Percentiles rank a stretch among this genome's conserved stretches.
Evolutionary conservation across 148 eudicot genomes (phyloP).

Genomic region (Dysphania ambrosioides): DNA sequence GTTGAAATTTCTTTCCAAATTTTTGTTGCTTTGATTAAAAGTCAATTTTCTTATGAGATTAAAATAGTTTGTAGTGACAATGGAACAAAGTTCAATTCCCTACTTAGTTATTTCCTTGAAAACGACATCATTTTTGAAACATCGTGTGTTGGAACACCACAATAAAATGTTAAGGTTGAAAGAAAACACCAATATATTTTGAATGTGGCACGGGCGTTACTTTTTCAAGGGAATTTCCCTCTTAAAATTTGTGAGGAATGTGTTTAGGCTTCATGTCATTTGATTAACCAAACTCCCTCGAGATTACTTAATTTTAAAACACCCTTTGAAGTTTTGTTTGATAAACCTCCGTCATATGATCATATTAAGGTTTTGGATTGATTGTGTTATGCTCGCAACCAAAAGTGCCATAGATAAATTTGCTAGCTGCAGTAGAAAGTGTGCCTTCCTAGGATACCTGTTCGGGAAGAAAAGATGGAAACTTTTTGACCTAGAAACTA

Average conservation of each 20-base stretch:
- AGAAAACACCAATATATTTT: no score
- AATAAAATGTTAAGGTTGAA: no score
- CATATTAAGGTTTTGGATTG: neutral
- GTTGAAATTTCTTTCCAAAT: no score
- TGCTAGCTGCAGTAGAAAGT: no score
- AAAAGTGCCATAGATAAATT: no score
- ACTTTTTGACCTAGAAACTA: neutral
- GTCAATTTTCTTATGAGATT: neutral
- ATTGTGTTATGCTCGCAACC: no score
- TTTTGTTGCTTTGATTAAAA: no score
- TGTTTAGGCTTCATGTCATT: neutral
- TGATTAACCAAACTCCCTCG: neutral
- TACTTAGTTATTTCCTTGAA: neutral
- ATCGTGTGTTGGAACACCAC: no score
- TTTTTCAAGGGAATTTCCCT: neutral
- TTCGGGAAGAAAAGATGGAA: neutral
- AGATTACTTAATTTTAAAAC: neutral
- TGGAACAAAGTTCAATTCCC: neutral
- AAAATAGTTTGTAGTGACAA: neutral
- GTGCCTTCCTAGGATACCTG: neutral
- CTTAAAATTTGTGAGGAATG: neutral
- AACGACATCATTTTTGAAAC: no score
- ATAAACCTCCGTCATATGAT: neutral
- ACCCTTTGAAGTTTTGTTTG: neutral
- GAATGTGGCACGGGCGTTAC: neutral